Evolutionary conservation across 805 yeast species (phyloP).

Genomic region (Wickerhamiella sergipiensis): DNA sequence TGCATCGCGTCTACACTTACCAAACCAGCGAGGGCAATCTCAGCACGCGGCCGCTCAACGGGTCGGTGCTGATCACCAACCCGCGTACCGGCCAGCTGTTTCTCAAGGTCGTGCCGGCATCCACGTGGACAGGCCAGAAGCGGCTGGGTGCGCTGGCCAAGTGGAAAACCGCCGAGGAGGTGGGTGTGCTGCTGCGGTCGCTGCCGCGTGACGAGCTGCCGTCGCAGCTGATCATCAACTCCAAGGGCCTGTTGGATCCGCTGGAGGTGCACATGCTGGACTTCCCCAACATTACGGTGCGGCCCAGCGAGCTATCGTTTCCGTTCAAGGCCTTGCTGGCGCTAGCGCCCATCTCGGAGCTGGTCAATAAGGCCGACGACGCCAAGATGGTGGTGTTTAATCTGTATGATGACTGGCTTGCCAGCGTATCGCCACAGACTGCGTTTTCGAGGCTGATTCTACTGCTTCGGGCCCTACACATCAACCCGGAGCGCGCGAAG

Average conservation of each 20-base stretch:
- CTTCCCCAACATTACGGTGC: slow-evolving; percentile 79
- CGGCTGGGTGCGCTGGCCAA: slow-evolving; percentile 85
- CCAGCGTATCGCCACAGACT: slow-evolving; percentile 70
- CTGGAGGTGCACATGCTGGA: slow-evolving; percentile 94
- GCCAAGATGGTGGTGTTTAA: slow-evolving; percentile 88
- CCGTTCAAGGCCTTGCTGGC: slow-evolving; percentile 83
- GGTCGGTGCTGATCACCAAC: slow-evolving; percentile 78
- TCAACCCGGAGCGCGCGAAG: slow-evolving; percentile 65
- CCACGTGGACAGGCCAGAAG: slow-evolving; percentile 95
- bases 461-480: slow-evolving; percentile 67
- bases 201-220: slow-evolving; percentile 92
- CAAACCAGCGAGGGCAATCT: slow-evolving; percentile 85
- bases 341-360: slow-evolving; percentile 63
- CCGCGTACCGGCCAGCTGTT: slow-evolving; percentile 86
- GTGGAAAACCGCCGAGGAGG: slow-evolving; percentile 98
- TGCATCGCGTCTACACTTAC: slow-evolving; percentile 83
- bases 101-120: slow-evolving; percentile 78
- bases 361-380: slow-evolving; percentile 75
- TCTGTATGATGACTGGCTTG: slow-evolving; percentile 89
- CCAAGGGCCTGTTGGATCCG: slow-evolving; percentile 89
- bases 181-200: slow-evolving; percentile 78
- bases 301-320: slow-evolving; percentile 76
- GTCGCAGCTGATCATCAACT: slow-evolving; percentile 74
- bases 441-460: slow-evolving; percentile 83
- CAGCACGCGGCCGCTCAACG: slow-evolving; percentile 85